These are phyloP conservation scores for Serendipita vermifera DNA, from an alignment of 768 basidiomycete genomes.

Conservation along the genomic window DNA sequence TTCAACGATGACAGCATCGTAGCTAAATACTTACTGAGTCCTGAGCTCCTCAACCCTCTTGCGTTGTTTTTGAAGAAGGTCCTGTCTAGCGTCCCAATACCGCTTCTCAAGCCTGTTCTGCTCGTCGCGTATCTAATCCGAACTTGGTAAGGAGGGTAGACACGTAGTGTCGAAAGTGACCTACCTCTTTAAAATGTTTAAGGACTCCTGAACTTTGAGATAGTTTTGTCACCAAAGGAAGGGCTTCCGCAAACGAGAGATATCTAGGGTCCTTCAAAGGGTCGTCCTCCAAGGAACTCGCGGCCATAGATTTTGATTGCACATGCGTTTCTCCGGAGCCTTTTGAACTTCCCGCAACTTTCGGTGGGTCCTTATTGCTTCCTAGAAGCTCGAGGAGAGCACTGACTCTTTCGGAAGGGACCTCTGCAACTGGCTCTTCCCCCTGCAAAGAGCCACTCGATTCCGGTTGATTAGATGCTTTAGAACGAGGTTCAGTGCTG, in stretches of 20 bases:
- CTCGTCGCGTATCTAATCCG: constrained; percentile 49
- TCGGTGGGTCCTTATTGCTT: not conserved
- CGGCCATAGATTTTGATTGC: not conserved
- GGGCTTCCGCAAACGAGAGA: constrained; percentile 54
- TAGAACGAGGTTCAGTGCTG: no score
- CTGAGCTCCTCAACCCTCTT: constrained; percentile 56
- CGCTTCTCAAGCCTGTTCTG: constrained; percentile 56
- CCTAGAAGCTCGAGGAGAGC: constrained; percentile 31
- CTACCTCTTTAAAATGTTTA: constrained; percentile 39
- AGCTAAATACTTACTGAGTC: constrained; percentile 29
- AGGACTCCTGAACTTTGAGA: constrained; percentile 42
- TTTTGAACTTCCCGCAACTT: not conserved
- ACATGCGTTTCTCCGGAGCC: not conserved
- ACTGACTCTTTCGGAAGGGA: not conserved
- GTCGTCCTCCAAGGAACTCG: not conserved
- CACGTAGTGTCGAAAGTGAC: constrained; percentile 14
- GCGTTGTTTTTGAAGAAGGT: constrained; percentile 51
- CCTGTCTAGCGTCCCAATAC: constrained; percentile 53
- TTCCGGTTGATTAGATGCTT: not conserved
- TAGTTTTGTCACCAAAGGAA: constrained; percentile 51
- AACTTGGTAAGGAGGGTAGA: constrained; percentile 2
- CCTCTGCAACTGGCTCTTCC: not conserved
- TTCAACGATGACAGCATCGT: constrained; percentile 1
- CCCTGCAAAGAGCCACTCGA: not conserved
- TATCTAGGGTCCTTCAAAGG: not conserved